Conservation (phyloP, 164 flowering plant species). For the Annona cherimola region DNA sequence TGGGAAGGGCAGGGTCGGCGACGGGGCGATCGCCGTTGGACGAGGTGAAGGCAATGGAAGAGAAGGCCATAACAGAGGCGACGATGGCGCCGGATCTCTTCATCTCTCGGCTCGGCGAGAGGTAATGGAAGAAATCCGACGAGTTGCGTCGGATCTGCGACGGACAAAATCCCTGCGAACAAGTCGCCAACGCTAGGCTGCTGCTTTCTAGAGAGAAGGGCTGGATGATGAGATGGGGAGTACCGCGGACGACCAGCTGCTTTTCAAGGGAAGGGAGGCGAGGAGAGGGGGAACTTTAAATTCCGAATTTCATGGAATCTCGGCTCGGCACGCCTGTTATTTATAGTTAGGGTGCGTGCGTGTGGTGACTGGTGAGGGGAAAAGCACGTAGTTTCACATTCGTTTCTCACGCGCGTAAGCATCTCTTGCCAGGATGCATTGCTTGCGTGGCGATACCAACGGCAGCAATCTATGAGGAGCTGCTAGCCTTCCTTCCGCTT, state of each 20-base stretch:
- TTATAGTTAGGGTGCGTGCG: too few relatives aligned
- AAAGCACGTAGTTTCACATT: not conserved
- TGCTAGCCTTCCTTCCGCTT: too few relatives aligned
- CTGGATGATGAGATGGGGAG: not conserved
- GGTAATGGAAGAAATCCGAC: conserved; percentile 35
- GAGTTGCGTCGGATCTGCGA: conserved; percentile 36
- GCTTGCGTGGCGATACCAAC: not conserved
- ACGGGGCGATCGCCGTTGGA: conserved; percentile 20
- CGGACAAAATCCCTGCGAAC: not conserved
- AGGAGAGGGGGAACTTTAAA: too few relatives aligned
- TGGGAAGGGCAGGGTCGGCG: conserved; percentile 3
- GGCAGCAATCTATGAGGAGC: not conserved
- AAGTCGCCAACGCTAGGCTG: not conserved
- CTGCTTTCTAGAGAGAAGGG: not conserved
- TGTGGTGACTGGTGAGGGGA: not conserved
- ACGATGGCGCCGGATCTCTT: conserved; percentile 36
- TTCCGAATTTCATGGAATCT: not conserved
- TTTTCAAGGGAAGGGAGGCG: too few relatives aligned
- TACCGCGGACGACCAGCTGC: not conserved
- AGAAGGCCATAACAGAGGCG: conserved; percentile 44
- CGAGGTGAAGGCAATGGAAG: conserved; percentile 38
- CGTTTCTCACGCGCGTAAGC: not conserved
- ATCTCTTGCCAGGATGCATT: not conserved
- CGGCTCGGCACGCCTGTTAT: not conserved
- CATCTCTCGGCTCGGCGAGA: conserved; percentile 16